Percentiles rank a stretch among this genome's conserved stretches.
Conservation (phyloP, 495 filamentous ascomycete species). For the Friedmanniomyces endolithicus region DNA sequence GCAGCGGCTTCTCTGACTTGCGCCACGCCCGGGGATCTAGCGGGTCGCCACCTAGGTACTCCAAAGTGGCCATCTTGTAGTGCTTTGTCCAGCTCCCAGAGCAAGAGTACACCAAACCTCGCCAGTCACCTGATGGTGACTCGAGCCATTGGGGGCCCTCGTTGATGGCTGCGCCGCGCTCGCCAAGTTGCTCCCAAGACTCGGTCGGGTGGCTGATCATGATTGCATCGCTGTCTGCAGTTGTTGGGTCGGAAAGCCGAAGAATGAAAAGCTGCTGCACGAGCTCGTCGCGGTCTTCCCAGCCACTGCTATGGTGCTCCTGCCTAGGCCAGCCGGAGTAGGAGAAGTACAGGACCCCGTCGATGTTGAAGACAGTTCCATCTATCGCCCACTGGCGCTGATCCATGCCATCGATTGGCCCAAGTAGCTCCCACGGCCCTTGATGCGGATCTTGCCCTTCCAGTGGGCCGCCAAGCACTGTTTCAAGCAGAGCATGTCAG, state of each 20-base stretch:
- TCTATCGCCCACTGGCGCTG: conserved; percentile 29
- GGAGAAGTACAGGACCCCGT: conserved; percentile 22
- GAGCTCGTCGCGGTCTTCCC: conserved; percentile 11
- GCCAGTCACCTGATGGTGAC: conserved; percentile 22
- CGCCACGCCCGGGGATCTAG: conserved; percentile 20
- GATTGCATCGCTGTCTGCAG: conserved; percentile 10
- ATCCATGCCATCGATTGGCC: conserved; percentile 23
- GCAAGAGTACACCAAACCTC: conserved; percentile 25
- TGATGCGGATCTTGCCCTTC: conserved; percentile 9
- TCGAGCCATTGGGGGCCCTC: conserved; percentile 29
- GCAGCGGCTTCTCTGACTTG: conserved; percentile 22
- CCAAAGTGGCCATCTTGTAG: conserved; percentile 26
- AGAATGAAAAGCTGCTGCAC: conserved; percentile 27
- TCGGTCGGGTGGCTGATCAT: conserved; percentile 22
- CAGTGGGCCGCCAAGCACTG: conserved; percentile 27
- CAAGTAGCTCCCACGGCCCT: conserved; percentile 23
- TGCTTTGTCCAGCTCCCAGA: conserved; percentile 27
- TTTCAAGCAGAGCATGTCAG: no score
- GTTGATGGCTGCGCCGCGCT: conserved; percentile 21
- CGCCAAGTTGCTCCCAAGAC: conserved; percentile 23
- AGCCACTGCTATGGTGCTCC: not conserved
- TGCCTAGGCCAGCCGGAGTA: conserved; percentile 27
- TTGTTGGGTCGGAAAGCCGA: conserved; percentile 17
- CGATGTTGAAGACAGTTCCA: conserved; percentile 25
- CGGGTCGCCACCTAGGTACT: conserved; percentile 24